Conservation (phyloP, 2,329 filamentous ascomycete species). For the Chaetomiaceae sp. region DNA sequence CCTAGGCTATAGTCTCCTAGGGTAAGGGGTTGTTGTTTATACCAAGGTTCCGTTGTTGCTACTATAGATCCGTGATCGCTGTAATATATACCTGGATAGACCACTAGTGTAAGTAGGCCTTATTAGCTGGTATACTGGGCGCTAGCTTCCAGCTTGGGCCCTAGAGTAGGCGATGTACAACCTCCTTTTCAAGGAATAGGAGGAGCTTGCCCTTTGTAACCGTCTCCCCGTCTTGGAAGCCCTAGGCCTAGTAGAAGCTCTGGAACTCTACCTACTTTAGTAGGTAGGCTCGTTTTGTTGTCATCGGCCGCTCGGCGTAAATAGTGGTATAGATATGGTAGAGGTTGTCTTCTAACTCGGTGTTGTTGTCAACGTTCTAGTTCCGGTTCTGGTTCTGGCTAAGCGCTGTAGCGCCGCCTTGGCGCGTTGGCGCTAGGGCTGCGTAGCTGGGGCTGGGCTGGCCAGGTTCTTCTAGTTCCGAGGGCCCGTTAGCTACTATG, state of each 20-base stretch:
- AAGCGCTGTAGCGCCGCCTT: background rate
- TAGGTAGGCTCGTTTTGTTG: background rate
- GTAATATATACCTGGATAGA: background rate
- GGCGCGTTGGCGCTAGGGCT: background rate
- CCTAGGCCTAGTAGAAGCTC: too few relatives aligned
- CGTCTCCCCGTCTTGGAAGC: too few relatives aligned
- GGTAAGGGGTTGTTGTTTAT: constrained; percentile 2
- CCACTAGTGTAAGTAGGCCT: background rate
- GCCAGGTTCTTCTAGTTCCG: constrained; percentile 3
- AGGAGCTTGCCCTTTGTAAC: too few relatives aligned
- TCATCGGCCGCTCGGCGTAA: constrained; percentile 1
- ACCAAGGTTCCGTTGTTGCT: background rate
- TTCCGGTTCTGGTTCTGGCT: background rate
- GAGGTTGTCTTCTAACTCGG: too few relatives aligned
- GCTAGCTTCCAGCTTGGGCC: background rate
- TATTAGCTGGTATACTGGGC: background rate
- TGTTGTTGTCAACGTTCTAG: background rate
- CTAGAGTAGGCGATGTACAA: background rate
- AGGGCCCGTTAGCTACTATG: background rate
- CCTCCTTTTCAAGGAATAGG: too few relatives aligned
- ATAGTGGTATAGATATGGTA: constrained; percentile 2
- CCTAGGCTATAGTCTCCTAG: background rate
- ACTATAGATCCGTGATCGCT: constrained; percentile 1
- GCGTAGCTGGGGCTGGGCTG: background rate
- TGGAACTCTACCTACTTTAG: background rate